Percentiles rank a stretch among this genome's conserved stretches.
Conservation (phyloP, 305 asterid species). For the Fraxinus sp. region DNA sequence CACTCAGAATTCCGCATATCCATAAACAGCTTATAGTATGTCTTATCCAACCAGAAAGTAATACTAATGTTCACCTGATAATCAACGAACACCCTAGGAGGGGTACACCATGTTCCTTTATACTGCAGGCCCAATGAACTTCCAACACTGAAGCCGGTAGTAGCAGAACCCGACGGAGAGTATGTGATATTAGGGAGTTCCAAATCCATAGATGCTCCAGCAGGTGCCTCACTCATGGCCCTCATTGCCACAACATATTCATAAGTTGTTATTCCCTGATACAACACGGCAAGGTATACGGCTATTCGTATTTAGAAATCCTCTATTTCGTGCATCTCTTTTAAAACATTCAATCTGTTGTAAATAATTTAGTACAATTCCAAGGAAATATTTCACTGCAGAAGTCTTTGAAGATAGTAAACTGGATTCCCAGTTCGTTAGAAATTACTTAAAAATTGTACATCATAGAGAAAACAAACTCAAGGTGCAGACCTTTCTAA, state of each 20-base stretch:
- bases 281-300: slow-evolving; percentile 16
- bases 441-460: background rate
- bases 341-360: background rate
- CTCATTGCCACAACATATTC: slow-evolving; percentile 99
- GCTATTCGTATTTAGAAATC: background rate
- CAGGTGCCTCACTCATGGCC: slow-evolving; percentile 93
- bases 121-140: slow-evolving; percentile 96
- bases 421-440: background rate
- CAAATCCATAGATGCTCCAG: slow-evolving; percentile 73
- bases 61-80: slow-evolving; percentile 62
- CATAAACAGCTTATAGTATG: background rate
- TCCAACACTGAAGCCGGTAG: slow-evolving; percentile 96
- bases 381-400: background rate
- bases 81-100: slow-evolving; percentile 94
- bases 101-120: slow-evolving; percentile 99
- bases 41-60: background rate
- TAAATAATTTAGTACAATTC: background rate
- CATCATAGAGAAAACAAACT: slow-evolving; percentile 12
- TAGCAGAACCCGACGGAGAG: slow-evolving; percentile 92
- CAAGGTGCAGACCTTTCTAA: slow-evolving; percentile 62
- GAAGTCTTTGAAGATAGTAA: background rate
- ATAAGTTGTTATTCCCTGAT: slow-evolving; percentile 88
- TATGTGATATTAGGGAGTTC: slow-evolving; percentile 67
- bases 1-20: background rate
- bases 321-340: background rate